phyloP scores from a whole-genome alignment of 2,329 filamentous ascomycete species.

The Lasiodiplodia gonubiensis region DNA sequence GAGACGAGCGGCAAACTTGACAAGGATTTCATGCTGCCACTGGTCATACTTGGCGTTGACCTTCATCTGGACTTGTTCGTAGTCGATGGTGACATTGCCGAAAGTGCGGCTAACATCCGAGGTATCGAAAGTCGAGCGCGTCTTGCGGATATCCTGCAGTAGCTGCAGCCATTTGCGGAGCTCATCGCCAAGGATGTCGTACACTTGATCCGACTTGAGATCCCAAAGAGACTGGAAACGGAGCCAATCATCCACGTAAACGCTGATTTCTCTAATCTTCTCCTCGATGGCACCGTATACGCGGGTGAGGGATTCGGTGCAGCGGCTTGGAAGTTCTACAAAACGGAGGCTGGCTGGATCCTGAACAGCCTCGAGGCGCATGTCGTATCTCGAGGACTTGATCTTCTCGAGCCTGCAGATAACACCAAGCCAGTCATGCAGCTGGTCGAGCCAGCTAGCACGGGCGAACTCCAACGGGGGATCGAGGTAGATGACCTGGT shows the following conservation, averaged over 20 bases:
- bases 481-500: conserved; percentile 95
- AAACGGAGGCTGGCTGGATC: conserved; percentile 72
- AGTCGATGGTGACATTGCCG: conserved; percentile 93
- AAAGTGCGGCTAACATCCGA: conserved; percentile 92
- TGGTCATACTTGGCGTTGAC: conserved; percentile 99
- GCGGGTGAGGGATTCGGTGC: conserved; percentile 76
- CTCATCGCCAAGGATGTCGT: conserved; percentile 88
- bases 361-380: conserved; percentile 70
- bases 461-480: conserved; percentile 90
- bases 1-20: conserved; percentile 89
- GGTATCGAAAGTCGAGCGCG: conserved; percentile 94
- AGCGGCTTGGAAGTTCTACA: conserved; percentile 81
- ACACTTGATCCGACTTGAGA: conserved; percentile 92
- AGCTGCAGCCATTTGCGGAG: conserved; percentile 92
- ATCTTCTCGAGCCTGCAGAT: conserved; percentile 93
- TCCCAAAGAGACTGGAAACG: conserved; percentile 99
- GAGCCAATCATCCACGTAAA: conserved; percentile 96
- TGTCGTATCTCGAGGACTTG: conserved; percentile 93
- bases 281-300: conserved; percentile 85
- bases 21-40: conserved; percentile 96
- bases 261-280: conserved; percentile 78
- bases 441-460: conserved; percentile 89
- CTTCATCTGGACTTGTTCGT: conserved; percentile 97
- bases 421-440: conserved; percentile 91
- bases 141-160: conserved; percentile 96